These are phyloP conservation scores for Penicillium janthinellum DNA, from an alignment of 2,329 filamentous ascomycete species.

Conservation along the genomic window DNA sequence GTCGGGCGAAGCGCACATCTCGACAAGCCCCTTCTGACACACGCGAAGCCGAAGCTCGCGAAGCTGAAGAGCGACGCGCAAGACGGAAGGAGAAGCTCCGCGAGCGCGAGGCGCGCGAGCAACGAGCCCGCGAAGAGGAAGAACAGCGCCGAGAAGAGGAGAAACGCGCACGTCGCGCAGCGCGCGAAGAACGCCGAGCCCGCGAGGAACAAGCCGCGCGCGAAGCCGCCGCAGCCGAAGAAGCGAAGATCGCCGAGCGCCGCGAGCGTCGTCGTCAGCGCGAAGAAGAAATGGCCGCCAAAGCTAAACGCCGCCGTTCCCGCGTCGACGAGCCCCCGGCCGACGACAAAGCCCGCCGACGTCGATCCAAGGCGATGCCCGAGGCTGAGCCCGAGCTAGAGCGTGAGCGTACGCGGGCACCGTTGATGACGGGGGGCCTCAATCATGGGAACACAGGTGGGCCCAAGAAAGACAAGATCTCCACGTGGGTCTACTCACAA, in stretches of 20 bases:
- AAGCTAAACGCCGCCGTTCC: constrained; percentile 37
- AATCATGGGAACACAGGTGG: constrained; percentile 23
- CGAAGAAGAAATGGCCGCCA: constrained; percentile 36
- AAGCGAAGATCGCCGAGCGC: constrained; percentile 43
- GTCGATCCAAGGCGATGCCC: constrained; percentile 35
- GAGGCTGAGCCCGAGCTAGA: constrained; percentile 24
- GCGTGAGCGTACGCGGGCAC: constrained; percentile 24
- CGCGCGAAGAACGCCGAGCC: constrained; percentile 37
- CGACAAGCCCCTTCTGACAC: constrained; percentile 40
- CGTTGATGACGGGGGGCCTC: constrained; percentile 39
- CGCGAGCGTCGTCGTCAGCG: constrained; percentile 44
- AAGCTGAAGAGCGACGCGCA: constrained; percentile 45
- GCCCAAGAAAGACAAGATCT: constrained; percentile 48
- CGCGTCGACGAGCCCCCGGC: constrained; percentile 32
- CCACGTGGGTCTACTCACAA: constrained; percentile 54
- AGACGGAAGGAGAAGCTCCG: constrained; percentile 56
- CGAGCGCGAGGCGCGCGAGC: constrained; percentile 40
- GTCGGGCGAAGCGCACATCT: constrained; percentile 56
- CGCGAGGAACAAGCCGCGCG: constrained; percentile 50
- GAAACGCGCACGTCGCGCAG: constrained; percentile 36
- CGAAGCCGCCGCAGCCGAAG: constrained; percentile 37
- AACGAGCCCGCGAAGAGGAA: constrained; percentile 39
- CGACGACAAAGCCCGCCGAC: constrained; percentile 39
- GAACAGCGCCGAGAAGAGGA: constrained; percentile 39
- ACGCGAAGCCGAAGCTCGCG: constrained; percentile 36